Evolutionary conservation across 1,284 basidiomycete genomes (phyloP).

Genomic region (Melampsora americana): DNA sequence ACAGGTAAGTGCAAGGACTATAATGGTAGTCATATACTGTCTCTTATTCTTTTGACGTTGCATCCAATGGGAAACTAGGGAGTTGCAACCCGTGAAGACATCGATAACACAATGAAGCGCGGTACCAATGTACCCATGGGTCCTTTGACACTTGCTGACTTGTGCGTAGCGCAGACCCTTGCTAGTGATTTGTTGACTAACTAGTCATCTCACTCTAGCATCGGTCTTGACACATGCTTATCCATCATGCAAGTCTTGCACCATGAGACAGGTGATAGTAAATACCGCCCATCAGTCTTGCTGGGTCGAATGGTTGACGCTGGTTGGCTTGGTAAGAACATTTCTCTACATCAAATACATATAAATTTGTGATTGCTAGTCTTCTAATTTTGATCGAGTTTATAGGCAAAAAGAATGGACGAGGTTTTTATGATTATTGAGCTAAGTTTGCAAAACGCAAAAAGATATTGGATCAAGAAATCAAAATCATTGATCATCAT

Average conservation of each 20-base stretch:
- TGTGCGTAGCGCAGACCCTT: slow-evolving; percentile 61
- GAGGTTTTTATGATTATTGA: slow-evolving; percentile 33
- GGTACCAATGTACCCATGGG: slow-evolving; percentile 98
- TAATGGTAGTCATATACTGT: slow-evolving; percentile 64
- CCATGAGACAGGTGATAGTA: slow-evolving; percentile 81
- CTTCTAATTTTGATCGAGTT: neutral
- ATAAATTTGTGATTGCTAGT: neutral
- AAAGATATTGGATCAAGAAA: too few relatives aligned
- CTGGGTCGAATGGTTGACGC: slow-evolving; percentile 95
- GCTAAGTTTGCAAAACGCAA: too few relatives aligned
- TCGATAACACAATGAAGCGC: slow-evolving; percentile 85
- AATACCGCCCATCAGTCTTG: slow-evolving; percentile 87
- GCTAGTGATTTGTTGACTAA: slow-evolving; percentile 29
- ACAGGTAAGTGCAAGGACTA: slow-evolving; percentile 60
- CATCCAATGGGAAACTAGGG: slow-evolving; percentile 60
- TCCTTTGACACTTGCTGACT: slow-evolving; percentile 59
- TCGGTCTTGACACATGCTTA: slow-evolving; percentile 26
- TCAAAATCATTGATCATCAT: too few relatives aligned
- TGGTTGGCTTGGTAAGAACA: slow-evolving; percentile 75
- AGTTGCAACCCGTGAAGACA: slow-evolving; percentile 84
- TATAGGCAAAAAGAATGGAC: slow-evolving; percentile 31
- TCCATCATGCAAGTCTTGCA: slow-evolving; percentile 42
- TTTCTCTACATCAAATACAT: neutral
- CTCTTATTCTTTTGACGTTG: slow-evolving; percentile 1
- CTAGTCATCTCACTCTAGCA: slow-evolving; percentile 51